Evolutionary conservation across 2,329 filamentous ascomycete species (phyloP), one percentile per base, ranked within the genome.

Genomic region (Gliomastix tumulicola): DNA sequence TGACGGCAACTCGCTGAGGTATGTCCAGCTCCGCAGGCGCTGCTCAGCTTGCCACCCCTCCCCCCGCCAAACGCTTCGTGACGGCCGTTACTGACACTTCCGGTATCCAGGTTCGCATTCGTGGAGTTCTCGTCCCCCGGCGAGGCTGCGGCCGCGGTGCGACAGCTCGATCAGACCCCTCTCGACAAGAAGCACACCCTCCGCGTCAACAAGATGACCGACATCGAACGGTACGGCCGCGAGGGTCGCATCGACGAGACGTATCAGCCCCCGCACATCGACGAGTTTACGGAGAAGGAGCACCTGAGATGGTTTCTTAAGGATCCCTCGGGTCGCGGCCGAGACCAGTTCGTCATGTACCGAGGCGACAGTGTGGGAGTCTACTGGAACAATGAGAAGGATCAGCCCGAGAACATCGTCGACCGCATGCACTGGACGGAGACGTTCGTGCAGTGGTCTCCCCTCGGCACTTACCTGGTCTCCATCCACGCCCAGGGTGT

Each of bases 381-480:
- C 6, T 95, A 85, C 73, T 98, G 90, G 90, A 97, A 97, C 70
- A 94, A 94, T 71, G 92, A 94, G 66, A 90, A 84, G 64, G 89
- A 96, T 42, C 64, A 74, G 17, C 88, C 90, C 5, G 92, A 98
- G 62, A 79, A 77, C 45, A 77, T 96, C 25, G 87, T 98, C 40
- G 90, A 97, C 55, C 83, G 92, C 49, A 81, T 84, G 53, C 86
- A 94, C 72, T 98, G 92, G 92, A 98, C 92, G 42, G 92, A 98
- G 65, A 87, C 87, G 25, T 98, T 98, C 57, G 83, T 98, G 35
- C 88, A 95, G 66, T 98, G 92, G 92, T 97, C 92, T 38, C 92
- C 92, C 30, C 80, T 86, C 48, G 92, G 92, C 49, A 97, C 90
- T 38, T 98, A 79, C 64, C 76, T 98, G 44, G 90, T 89, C 40